Evolutionary conservation across 768 basidiomycete genomes (phyloP).

Genomic region (Termitomyces sp.): DNA sequence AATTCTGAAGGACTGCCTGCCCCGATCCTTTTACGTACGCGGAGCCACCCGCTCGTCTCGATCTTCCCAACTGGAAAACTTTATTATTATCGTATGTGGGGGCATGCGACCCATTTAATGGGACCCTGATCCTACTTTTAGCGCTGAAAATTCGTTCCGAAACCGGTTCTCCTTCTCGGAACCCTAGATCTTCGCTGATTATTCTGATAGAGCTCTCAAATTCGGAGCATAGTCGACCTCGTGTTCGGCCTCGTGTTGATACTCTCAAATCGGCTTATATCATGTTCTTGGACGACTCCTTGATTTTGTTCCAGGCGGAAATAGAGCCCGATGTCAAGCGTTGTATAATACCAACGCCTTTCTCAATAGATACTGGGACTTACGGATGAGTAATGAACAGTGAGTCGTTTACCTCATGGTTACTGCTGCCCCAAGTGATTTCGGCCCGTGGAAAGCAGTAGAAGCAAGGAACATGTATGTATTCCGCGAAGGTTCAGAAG

Average conservation of each 20-base stretch:
- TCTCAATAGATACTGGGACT: background rate
- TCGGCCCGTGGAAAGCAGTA: background rate
- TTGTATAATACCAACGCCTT: background rate
- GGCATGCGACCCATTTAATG: constrained; percentile 10
- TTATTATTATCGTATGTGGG: constrained; percentile 9
- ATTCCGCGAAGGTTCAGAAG: constrained; percentile 17
- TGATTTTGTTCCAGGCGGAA: constrained; percentile 12
- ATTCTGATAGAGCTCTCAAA: constrained; percentile 21
- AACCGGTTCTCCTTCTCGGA: constrained; percentile 16
- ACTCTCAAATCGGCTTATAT: constrained; percentile 12
- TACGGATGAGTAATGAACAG: background rate
- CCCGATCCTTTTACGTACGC: constrained; percentile 45
- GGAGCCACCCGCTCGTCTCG: constrained; percentile 35
- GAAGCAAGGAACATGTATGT: constrained; percentile 4
- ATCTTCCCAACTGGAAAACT: constrained; percentile 26
- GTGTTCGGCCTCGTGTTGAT: constrained; percentile 41
- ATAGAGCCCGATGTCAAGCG: constrained; percentile 5
- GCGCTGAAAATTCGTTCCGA: constrained; percentile 15
- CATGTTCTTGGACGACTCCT: constrained; percentile 1
- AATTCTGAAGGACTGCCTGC: constrained; percentile 42
- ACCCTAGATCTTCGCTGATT: constrained; percentile 20
- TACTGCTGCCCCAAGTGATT: constrained; percentile 9
- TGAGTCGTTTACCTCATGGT: constrained; percentile 28
- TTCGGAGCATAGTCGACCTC: constrained; percentile 25
- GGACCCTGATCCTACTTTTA: constrained; percentile 13